Percentiles rank a stretch among this genome's conserved stretches.
Conservation (phyloP, 2,329 filamentous ascomycete species). For the Escovopsis sp. region DNA sequence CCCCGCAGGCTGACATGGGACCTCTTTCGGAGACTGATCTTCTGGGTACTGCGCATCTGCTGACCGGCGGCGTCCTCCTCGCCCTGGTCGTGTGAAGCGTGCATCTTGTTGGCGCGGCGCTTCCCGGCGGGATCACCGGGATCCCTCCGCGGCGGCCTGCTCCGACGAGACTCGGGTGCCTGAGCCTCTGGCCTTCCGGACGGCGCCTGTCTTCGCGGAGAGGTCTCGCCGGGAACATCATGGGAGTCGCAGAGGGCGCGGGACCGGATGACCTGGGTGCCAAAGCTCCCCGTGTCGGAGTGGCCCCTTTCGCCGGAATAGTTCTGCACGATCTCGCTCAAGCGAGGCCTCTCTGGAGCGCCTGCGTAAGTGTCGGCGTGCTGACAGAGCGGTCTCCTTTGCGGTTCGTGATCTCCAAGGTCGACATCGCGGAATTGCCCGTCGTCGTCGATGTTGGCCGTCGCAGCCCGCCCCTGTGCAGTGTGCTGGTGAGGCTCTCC, state of each 20-base stretch:
- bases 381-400: conserved; percentile 8
- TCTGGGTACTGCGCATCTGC: conserved; percentile 15
- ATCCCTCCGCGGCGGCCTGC: conserved; percentile 1
- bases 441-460: conserved; percentile 1
- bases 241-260: too few species aligned
- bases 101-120: conserved; percentile 1
- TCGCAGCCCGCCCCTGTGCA: conserved; percentile 3
- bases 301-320: conserved; percentile 10
- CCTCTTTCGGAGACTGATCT: conserved; percentile 31
- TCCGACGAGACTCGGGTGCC: conserved; percentile 6
- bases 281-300: conserved; percentile 3
- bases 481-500: neutral
- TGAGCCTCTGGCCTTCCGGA: neutral
- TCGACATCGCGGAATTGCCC: conserved; percentile 1
- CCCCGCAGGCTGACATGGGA: conserved; percentile 41
- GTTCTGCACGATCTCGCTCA: conserved; percentile 13
- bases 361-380: conserved; percentile 15
- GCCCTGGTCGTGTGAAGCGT: conserved; percentile 5
- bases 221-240: too few species aligned
- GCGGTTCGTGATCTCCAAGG: neutral
- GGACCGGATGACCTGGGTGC: neutral
- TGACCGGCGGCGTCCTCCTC: conserved; percentile 12
- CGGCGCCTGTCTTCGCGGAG: neutral
- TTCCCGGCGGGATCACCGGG: neutral
- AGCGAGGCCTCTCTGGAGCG: conserved; percentile 10